Base-by-base conservation (phyloP, 768 basidiomycete genomes). In the Cystoderma amianthinum region DNA sequence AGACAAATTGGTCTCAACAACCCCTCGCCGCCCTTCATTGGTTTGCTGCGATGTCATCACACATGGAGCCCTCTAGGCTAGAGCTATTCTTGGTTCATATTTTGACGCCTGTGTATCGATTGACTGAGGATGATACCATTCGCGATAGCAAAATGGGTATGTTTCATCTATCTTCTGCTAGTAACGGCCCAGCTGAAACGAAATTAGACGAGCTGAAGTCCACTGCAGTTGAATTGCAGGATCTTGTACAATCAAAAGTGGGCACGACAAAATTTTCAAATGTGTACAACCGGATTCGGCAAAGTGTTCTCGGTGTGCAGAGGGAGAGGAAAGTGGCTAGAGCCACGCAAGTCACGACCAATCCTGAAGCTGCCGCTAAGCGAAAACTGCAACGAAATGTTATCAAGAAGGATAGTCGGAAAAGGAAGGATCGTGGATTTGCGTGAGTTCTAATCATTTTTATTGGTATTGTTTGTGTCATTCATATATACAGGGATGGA, bases 1-100 rank as follows among this genome's bases (percentile, higher is more conserved):
- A 96, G 90, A 63, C 68, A 1, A 84, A 83, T 53, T 98, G 95
- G 92, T 69, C 79, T 3, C 76, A 85, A 20, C 86, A 91, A 44
- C 86, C 92, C 0, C 60, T 84, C 1, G 78, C 90, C 0, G 76
- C 85, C 32, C 59, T 99, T 34, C 82, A 88, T 12, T 96, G 92
- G 85, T 96, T 98, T 51, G 96, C 93, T 0, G 94, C 92, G 0
- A 91, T 96, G 80, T 63, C 78, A 2, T 78, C 84, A 2, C 62
- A 76, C 52, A 78, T 98, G 71, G 76, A 82, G 0, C 56, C 68
- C 0, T 45, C 55, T 0, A 62, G 67, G 13, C 65, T 90, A 0
- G 78, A 86, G 48, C 66, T 61, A 18, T 95, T 85, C 64, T 67
- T 95, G 21, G 72, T 82, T 2, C 92, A 96, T 54, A 83, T 97